Evolutionary conservation across 2,329 filamentous ascomycete species (phyloP), one percentile per base, ranked within the genome.

Genomic region (Aureobasidium vineae): DNA sequence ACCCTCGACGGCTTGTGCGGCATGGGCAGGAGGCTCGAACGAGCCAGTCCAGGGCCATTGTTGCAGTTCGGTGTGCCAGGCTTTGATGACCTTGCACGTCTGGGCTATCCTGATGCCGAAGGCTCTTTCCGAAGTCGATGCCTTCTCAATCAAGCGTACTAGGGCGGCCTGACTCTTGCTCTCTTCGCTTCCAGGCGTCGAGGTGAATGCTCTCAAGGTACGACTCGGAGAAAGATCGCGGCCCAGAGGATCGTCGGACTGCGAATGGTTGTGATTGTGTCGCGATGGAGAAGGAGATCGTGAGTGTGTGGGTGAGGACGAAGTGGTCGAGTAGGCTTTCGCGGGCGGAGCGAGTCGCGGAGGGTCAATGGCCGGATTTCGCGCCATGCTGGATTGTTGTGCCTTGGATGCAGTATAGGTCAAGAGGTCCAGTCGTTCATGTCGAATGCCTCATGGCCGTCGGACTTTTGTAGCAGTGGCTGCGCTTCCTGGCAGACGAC

Each of bases 31-130:
- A 59, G 72, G 73, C 67, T 81, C 79, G 66, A 82, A 83, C 16
- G 75, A 78, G 68, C 80, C 81, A 0, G 82, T 78, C 86, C 86
- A 89, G 23, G 77, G 75, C 86, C 86, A 89, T 67, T 79, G 75
- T 66, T 83, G 80, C 45, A 95, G 81, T 79, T 95, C 91, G n/a
- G 85, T 81, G 31, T 90, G 82, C 90, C 91, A 95, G 73, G 86
- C 83, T 75, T 88, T 84, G 69, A 95, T 86, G 69, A 85, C 87
- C 71, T 88, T 86, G 15, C 89, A 89, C 19, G 89, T 88, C 68
- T 87, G 77, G 49, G 90, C 90, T 50, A 90, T 88, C 69, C 86
- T 84, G 72, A 88, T 81, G 49, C 88, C 90, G 75, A 94, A 87
- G 19, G 89, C 87, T 71, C 88, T 86, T 76, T 94, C 89, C 28